These are phyloP conservation scores for Botrytis fabae DNA, from an alignment of 2,329 filamentous ascomycete genomes.

Conservation along the genomic window DNA sequence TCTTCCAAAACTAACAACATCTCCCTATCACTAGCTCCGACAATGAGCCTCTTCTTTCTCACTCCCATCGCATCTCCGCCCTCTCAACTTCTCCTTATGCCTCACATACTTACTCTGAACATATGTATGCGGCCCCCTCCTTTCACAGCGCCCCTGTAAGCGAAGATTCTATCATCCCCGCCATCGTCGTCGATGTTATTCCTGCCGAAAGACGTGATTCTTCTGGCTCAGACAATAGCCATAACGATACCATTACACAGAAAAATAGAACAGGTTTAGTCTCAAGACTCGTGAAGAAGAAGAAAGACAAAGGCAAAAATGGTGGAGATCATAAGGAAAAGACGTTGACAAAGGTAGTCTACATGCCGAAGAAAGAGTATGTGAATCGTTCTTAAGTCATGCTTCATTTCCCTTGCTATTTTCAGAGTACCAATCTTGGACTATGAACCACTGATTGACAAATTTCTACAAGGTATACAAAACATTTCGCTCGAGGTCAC, in stretches of 20 bases:
- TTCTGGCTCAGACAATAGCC: constrained; percentile 1
- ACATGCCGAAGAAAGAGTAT: constrained; percentile 38
- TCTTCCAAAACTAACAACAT: not conserved
- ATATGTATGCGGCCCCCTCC: constrained; percentile 33
- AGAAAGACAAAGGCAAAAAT: constrained; percentile 25
- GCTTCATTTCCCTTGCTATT: not conserved
- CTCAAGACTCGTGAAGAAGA: constrained; percentile 21
- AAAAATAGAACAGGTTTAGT: constrained; percentile 1
- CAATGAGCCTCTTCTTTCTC: constrained; percentile 32
- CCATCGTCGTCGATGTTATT: constrained; percentile 33
- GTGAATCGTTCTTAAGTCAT: not conserved
- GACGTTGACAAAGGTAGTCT: constrained; percentile 36
- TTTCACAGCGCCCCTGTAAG: constrained; percentile 35
- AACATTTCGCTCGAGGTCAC: constrained; percentile 38
- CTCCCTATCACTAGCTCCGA: constrained; percentile 32
- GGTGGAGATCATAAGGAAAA: constrained; percentile 13
- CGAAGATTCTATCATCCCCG: constrained; percentile 40
- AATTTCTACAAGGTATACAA: constrained; percentile 28
- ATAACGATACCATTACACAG: not conserved
- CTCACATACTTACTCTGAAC: constrained; percentile 28
- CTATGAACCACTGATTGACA: not conserved
- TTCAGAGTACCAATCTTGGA: too few relatives aligned
- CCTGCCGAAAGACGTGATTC: constrained; percentile 13
- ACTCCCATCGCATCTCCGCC: constrained; percentile 6
- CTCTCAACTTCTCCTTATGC: constrained; percentile 32